Evolutionary conservation across 257 asterid genomes (phyloP), one percentile per base, ranked within the genome.

Genomic region (Nicotiana attenuata): DNA sequence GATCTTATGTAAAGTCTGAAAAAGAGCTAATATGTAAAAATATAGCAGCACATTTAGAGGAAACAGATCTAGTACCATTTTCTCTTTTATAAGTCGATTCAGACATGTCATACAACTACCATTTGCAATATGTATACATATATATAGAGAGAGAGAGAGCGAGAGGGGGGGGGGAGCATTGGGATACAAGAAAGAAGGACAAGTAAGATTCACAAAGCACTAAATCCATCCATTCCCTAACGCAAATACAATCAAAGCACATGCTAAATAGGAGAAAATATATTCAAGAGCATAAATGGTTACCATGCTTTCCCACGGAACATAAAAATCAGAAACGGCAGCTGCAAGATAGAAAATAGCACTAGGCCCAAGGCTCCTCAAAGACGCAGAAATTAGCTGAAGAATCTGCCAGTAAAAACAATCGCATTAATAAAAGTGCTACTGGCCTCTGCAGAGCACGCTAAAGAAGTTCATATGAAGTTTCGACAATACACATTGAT

Each of bases 271-370:
- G 13, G 6, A 69, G 11, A 41, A 41, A 3, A 20, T 14, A 10
- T 57, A 20, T 69, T 69, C 31, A 69, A 28, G 14, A 65, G 65
- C 78, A 71, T 20, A 69, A 22, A 64, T 10, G 28, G 80, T 84
- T 91, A 95, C 98, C 99, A 96, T 92, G 85, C 89, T 89, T 80
- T 91, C 95, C 99, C 98, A 96, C 7, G 99, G 99, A 79, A 94
- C 92, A 71, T 96, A 94, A 84, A 94, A 96, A 88, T 96, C 98
- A 86, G 99, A 96, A 83, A 94, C 98, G 24, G 98, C 98, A 81
- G 99, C 97, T 78, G 98, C 98, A 52, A 96, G 97, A 87, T 92
- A 94, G 82, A 96, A 92, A 88, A 94, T 65, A 66, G 97, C 97
- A 80, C 79, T 83, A 77, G 94, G 82, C 45, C 94, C 97, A 13